Evolutionary conservation across 257 asterid species (phyloP), one percentile per base, ranked within the genome.

Genomic region (Echites panduratus): DNA sequence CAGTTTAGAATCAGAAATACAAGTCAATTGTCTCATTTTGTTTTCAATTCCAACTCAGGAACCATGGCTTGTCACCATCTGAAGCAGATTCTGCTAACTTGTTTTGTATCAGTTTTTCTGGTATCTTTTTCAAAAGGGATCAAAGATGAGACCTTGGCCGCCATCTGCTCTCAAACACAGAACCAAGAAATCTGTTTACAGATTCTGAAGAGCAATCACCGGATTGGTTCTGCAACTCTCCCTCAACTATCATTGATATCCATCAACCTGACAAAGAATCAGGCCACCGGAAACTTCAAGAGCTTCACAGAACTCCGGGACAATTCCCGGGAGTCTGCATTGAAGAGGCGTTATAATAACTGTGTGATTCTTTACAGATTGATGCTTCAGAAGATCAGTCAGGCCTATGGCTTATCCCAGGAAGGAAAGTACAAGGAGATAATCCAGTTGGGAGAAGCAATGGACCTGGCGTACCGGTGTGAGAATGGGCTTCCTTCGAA

Each of bases 111-210:
- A 77, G 67, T 43, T 32, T 43, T 77, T 4, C n/a, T 47, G 50
- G 41, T 65, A 8, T 17, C 63, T 26, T 53, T 61, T 27, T 70
- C 69, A 10, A 62, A 9, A n/a, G 22, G 70, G 19, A 62, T 79
- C 35, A 44, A 14, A 14, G 13, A 41, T 27, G 69, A 71, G 9
- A 77, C 54, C 67, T 47, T 77, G 72, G 4, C 71, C 54, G 43
- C 50, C 69, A 71, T 77, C 12, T 77, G 80, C 47, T 64, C 80
- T 57, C 76, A 44, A 54, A 71, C 80, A 40, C 62, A 77, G 69
- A 77, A 65, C 24, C 61, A 64, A 71, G 80, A 77, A 71, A 65
- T 40, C 52, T 77, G 80, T 43, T 47, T 71, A 0, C 32, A 54
- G 63, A 65, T 77, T 22, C 80, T 77, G 4, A 27, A 64, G 47